Base-by-base conservation (phyloP, 73 alveolate genomes). In the Breviolum minutum region DNA sequence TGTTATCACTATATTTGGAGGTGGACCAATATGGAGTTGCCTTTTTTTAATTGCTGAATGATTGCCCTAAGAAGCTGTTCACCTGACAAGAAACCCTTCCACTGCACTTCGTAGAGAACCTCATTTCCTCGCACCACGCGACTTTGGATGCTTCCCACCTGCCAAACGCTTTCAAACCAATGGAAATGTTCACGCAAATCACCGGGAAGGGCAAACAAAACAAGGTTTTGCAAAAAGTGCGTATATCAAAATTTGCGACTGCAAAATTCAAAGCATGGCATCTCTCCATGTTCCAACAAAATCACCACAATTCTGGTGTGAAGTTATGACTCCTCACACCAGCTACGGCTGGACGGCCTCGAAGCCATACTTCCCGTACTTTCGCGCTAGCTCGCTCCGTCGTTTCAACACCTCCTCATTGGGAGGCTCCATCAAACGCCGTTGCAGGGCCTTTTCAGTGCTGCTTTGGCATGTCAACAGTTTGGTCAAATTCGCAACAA, bases 301-400 rank as follows among this genome's bases (percentile, higher is more conserved):
- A 68, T 16, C 77, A 13, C 77, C 20, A 68, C 13, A 16, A 70
- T 68, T 22, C 19, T 22, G 19, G n/a, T n/a, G n/a, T 29, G 86
- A 54, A 76, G 16, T 20, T 22, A 76, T 22, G 12, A 63, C 24
- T 64, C 16, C 5, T 7, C 7, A 9, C 29, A 8, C 69, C 32
- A 82, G 70, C 17, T n/a, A 54, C 40, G n/a, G 20, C 64, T 6
- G n/a, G n/a, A n/a, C n/a, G 22, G 91, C 96, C 96, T 90, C 96
- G 64, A 90, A 90, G 96, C 96, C 96, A n/a, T 90, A 90, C 96
- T 90, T 90, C 63, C 96, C 96, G 77, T 90, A 48, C 96, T 90
- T 40, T 29, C 96, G 96, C 62, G 96, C 96, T 29, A 90, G 96
- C 63, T 90, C 96, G 87, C 73, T 90, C 62, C 83, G 83, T 54